Base-by-base conservation (phyloP, 345 rosid species). In the Microthlaspi erraticum region DNA sequence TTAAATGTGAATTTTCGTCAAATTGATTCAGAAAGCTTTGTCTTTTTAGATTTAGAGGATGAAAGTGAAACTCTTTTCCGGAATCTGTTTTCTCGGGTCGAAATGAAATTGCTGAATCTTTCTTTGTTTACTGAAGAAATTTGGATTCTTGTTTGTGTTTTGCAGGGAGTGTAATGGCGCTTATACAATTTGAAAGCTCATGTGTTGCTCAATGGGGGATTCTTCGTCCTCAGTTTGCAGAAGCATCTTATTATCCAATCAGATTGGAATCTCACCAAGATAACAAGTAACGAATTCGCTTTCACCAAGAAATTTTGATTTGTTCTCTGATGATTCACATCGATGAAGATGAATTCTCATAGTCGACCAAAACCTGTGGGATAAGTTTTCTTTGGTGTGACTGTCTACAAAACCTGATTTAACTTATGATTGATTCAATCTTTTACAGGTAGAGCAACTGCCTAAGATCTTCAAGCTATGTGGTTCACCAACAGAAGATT, bases 391-490 rank as follows among this genome's bases (percentile, higher is more conserved):
- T 23, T 23, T 23, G 3, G 26, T 23, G 1, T 23, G 26, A 23
- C 26, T 4, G 3, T 23, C 26, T 23, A 23, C 26, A 43, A 63
- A n/a, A 46, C 38, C 2, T 2, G 9, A 19, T 9, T n/a, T 37
- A 32, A 23, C 26, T 2, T 23, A 23, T 23, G 26, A 23, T 23
- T 44, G 9, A 54, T 55, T 16, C 38, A 16, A 17, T 41, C 0
- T 26, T 84, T 37, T 50, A 45, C 71, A 87, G 97, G 92, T 91
- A 60, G 97, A 93, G 76, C 97, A 91, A 77, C 79, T 91, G 58
- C 94, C 91, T 76, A 87, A 80, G 78, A 93, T 87, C 51, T 91
- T 91, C 76, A 88, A 83, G 79, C 83, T 91, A 29, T 91, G 93
- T 54, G 93, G 97, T 42, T 81, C 94, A 17, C 97, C 97, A 19